Evolutionary conservation across 2,329 filamentous ascomycete species (phyloP), one percentile per base, ranked within the genome.

Genomic region (Hymenoscyphus infarciens): DNA sequence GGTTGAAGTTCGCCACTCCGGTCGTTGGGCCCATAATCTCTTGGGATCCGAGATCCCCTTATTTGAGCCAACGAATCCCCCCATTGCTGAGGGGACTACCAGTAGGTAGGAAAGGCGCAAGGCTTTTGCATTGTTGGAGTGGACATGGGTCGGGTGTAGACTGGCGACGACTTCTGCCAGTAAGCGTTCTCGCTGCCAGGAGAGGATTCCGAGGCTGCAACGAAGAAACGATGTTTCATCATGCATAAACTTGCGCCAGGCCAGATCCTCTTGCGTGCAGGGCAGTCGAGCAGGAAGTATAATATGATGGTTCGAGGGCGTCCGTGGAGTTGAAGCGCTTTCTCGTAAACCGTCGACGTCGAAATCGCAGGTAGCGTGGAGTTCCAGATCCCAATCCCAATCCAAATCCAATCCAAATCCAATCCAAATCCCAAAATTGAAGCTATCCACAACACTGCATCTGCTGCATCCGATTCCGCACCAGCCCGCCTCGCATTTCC

Each of bases 161-260:
- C 52, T 33, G 52, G 42, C 19, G 42, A 49, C 42, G 42, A 49
- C 42, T 11, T 49, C 42, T 49, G 42, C n/a, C 13, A 4, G 42
- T 49, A 7, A 49, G 42, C 7, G 42, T 49, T 49, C 42, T 49
- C 4, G 42, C 42, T 49, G 7, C 3, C n/a, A 45, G 7, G 52
- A 25, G 19, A 54, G 22, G 52, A 54, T 54, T 19, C 39, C 7
- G 52, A 25, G 52, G 52, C 52, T 55, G 52, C 52, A 27, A 55
- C 52, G 16, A 33, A 16, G 52, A 54, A n/a, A 25, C 19, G 16
- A 7, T 5, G 52, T 55, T 55, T 55, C 52, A 55, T 55, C 52
- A 55, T 55, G 52, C 52, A 55, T 49, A 11, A 49, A 55, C 5
- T 19, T 55, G 22, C 45, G 45, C 52, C 52, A 11, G 11, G 52